Evolutionary conservation across 1,284 basidiomycete genomes (phyloP), one percentile per base, ranked within the genome.

Genomic region (Puccinia triticina): DNA sequence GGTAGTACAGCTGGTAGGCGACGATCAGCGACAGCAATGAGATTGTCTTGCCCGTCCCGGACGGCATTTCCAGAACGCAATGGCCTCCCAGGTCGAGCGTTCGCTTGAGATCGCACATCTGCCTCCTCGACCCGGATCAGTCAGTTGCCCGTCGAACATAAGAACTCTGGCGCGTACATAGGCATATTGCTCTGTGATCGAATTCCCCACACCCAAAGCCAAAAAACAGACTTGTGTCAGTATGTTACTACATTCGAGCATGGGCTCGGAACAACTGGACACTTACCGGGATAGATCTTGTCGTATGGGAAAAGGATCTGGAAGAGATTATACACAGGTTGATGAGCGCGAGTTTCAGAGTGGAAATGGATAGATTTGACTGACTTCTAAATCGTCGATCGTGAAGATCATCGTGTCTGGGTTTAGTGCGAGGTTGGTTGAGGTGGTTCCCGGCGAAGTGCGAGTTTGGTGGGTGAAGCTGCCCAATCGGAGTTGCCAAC

Each of bases 11-110:
- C 88, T 98, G 96, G 87, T 99, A 99, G 34, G 96, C 96, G 69
- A 99, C 93, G 88, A 99, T 99, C 83, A 99, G 89, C 21, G 94
- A 96, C 43, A 99, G 90, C 3, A 99, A 89, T 14, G 96, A 98
- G 32, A 99, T 96, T 0, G 97, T 99, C 89, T 99, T 99, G 29
- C 97, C 97, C 53, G 97, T 99, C 21, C 97, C 97, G 16, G 97
- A 99, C 84, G 97, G 97, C 97, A 99, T 99, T 89, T 99, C 97
- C 46, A 99, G 90, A 26, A 99, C 95, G 87, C 97, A 98, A 85
- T 99, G 97, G 74, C 97, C 97, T 66, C 86, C 86, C 34, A 85
- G 85, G 72, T 87, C 87, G 48, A 87, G 85, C 26, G 87, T 74
- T 29, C 79, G 69, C 55, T 81, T 81, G 29, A 81, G 79, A 81